Base-by-base conservation (phyloP, 2,329 filamentous ascomycete species). In the Penicillium sclerotiorum region DNA sequence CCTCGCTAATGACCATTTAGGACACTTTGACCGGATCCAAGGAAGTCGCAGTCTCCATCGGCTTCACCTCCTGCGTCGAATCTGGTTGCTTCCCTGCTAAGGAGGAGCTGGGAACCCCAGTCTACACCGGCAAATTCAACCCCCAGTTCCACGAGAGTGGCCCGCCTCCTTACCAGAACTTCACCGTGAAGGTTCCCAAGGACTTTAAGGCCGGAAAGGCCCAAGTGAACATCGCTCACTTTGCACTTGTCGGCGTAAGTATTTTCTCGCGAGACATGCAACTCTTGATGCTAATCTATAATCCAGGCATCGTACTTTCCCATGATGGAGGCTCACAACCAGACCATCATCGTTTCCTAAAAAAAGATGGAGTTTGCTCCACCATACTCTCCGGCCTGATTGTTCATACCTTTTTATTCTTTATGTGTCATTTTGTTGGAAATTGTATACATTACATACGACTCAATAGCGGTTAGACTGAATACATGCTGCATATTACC, bases 211-310 rank as follows among this genome's bases (percentile, higher is more conserved):
- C 47, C 4, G 63, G 63, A 0, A 39, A 47, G 2, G 60, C 56
- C 7, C 48, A 62, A 9, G 47, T 69, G 9, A 64, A 62, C 11
- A 49, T 69, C 4, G 64, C 65, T 0, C 66, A 69, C 56, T 63
- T 5, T 44, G 63, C 2, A 48, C 67, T 12, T 51, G 67, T n/a
- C n/a, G 66, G 66, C 6, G 66, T 69, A 55, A 61, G 64, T 62
- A 7, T 5, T 22, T 7, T 23, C 22, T 22, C 8, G n/a, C 22
- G 9, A n/a, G 11, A 23, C 25, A 6, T 17, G 3, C 9, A 33
- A 21, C 3, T 13, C n/a, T n/a, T n/a, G n/a, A n/a, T 45, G 27
- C 52, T 60, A 21, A 59, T 21, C 4, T 9, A 32, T 22, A 8
- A 28, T 12, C 28, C 12, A 7, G 67, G 65, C 61, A 62, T 27